Evolutionary conservation across 495 filamentous ascomycete species (phyloP).

Genomic region (Darksidea phi): DNA sequence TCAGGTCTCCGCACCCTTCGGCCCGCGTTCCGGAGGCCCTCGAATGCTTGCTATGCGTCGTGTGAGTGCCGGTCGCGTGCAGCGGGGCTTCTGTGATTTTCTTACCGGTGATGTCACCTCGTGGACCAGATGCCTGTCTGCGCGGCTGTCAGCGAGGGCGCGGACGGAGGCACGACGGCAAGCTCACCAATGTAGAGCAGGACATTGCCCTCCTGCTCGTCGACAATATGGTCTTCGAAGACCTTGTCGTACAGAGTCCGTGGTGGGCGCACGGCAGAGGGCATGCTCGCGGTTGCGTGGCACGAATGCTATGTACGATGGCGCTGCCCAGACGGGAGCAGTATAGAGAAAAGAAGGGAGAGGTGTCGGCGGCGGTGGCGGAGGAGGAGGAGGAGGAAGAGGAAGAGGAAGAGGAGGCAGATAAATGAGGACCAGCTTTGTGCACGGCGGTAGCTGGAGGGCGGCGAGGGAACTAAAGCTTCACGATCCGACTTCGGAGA

Average conservation of each 20-base stretch:
- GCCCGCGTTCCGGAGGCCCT: constrained; percentile 83
- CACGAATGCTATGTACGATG: too few species aligned
- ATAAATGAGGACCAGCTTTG: constrained; percentile 16
- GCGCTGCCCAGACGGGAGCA: too few species aligned
- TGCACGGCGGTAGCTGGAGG: constrained; percentile 24
- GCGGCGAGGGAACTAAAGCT: constrained; percentile 11
- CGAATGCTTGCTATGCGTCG: constrained; percentile 84
- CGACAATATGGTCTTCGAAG: constrained; percentile 86
- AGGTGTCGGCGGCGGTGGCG: background rate
- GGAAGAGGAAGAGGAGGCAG: background rate
- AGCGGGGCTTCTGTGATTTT: background rate
- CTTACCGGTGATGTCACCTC: constrained; percentile 93
- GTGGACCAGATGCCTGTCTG: constrained; percentile 91
- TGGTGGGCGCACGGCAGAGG: constrained; percentile 69
- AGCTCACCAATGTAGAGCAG: constrained; percentile 82
- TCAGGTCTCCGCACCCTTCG: constrained; percentile 89
- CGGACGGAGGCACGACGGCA: constrained; percentile 40
- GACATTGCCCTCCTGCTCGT: constrained; percentile 89
- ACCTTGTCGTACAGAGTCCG: constrained; percentile 98
- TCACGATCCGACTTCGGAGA: constrained; percentile 20
- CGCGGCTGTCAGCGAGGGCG: constrained; percentile 17
- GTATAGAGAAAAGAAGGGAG: background rate
- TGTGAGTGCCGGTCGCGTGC: constrained; percentile 31
- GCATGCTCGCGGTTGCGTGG: constrained; percentile 55
- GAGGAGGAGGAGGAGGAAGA: constrained; percentile 6